Percentiles rank a stretch among this genome's conserved stretches.
Conservation (phyloP, 768 basidiomycete genomes). For the Rhodotorula babjevae region DNA sequence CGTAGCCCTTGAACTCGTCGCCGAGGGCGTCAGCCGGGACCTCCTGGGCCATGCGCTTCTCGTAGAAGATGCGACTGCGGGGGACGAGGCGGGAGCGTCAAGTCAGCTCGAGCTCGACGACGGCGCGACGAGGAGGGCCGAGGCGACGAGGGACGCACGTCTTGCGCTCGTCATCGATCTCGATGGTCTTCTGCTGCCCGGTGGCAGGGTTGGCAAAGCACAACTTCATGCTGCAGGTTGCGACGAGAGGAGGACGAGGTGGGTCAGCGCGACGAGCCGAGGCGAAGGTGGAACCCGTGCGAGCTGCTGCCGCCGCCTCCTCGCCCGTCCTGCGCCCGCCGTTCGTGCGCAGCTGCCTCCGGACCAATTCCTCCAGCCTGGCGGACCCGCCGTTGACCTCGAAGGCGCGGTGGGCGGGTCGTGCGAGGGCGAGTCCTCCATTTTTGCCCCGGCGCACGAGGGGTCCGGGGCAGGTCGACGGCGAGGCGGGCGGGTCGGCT, state of each 20-base stretch:
- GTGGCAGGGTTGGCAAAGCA: slow-evolving; percentile 98
- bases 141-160: slow-evolving; percentile 54
- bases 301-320: neutral
- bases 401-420: no score
- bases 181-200: slow-evolving; percentile 92
- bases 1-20: slow-evolving; percentile 94
- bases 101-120: neutral
- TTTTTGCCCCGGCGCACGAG: no score
- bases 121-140: neutral
- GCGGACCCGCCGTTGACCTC: no score
- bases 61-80: slow-evolving; percentile 83
- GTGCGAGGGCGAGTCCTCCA: no score
- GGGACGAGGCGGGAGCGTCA: neutral
- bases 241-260: neutral
- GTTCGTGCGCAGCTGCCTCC: no score
- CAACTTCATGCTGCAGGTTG: slow-evolving; percentile 72
- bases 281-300: neutral
- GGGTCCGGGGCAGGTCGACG: no score
- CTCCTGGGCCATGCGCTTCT: slow-evolving; percentile 95
- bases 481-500: no score
- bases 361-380: no score
- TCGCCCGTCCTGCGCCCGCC: no score
- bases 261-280: neutral
- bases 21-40: slow-evolving; percentile 84
- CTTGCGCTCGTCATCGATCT: slow-evolving; percentile 85